Evolutionary conservation across 169 alveolate species (phyloP), one percentile per base, ranked within the genome.

Genomic region (Plasmodium vivax): DNA sequence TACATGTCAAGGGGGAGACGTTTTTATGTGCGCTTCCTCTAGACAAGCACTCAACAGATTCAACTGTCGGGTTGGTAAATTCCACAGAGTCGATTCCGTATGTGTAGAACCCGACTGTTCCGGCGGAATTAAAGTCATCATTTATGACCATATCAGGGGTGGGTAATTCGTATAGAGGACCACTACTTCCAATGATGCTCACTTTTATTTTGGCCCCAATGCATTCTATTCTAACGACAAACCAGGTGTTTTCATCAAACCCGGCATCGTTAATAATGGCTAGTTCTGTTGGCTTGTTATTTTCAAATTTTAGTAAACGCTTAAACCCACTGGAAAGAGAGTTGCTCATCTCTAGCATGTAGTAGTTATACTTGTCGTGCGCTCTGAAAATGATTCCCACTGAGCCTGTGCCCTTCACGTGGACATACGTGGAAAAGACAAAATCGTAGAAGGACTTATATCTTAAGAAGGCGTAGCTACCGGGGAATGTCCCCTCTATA

Each of bases 281-380:
- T 58, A 97, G 85, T 92, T 97, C 98, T 30, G 95, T 95, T 32
- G 98, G 97, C 19, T 84, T 96, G 16, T 98, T 98, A 79, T 98
- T 97, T 54, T 95, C 95, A 75, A 98, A 96, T 45, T 98, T 90
- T 54, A 98, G 82, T 38, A 98, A 94, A 75, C 99, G 85, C 85
- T 98, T 98, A 85, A 83, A 96, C 43, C 97, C 98, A 51, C 98
- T 98, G 47, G 87, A 77, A 73, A 83, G 75, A 73, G 77, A 77
- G 81, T 96, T 96, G 56, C 79, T 95, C 84, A 96, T 77, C 84
- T 96, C 98, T 79, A 96, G 92, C 85, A 96, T 94, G 84, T 94
- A 96, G 93, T 94, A 95, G 90, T 96, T 96, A 36, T 85, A 95
- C 83, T 92, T 93, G 79, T 96, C 97, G 77, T 92, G 92, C 96